Base-by-base conservation (phyloP, 2,329 filamentous ascomycete genomes). In the Fusarium brachygibbosum region DNA sequence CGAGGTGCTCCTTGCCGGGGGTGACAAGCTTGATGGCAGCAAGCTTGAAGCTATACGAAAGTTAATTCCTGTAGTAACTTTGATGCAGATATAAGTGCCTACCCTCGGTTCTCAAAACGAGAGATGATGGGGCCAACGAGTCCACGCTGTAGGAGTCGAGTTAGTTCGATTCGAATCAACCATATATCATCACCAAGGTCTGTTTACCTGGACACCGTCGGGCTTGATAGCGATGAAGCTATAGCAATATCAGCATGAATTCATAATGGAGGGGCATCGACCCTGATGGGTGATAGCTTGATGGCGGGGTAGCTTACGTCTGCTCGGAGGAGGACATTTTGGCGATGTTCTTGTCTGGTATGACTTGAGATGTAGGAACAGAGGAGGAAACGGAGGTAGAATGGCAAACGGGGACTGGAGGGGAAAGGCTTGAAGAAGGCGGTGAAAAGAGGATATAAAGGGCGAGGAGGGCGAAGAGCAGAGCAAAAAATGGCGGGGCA, bases 201-300 rank as follows among this genome's bases (percentile, higher is more conserved):
- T 69, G 65, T 85, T 76, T 91, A 97, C 94, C 91, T 98, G 96
- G 86, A 98, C 96, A 84, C 96, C 96, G 86, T 98, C 96, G 78
- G 95, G 96, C 94, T 99, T 99, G 90, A 99, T 93, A 82, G 96
- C 96, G 89, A 98, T 98, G 93, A 98, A 98, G 87, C 95, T 98
- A 79, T 76, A 75, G 58, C 66, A 65, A 42, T 55, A 72, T 79
- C 60, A 79, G 72, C 38, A 70, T 23, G 68, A 60, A 34, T 32
- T 57, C 37, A 52, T 51, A 13, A 55, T 66, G 57, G 72, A 74
- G 63, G 71, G 72, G 72, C 58, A 68, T 56, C 45, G 17, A 58
- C 52, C 61, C 21, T 19, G 49, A 45, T 31, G 45, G 25, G 31
- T 29, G 52, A 38, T 38, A 51, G 45, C 31, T 46, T 51, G 52